Evolutionary conservation across 768 basidiomycete species (phyloP), one percentile per base, ranked within the genome.

Genomic region (Psilocybe cubensis): DNA sequence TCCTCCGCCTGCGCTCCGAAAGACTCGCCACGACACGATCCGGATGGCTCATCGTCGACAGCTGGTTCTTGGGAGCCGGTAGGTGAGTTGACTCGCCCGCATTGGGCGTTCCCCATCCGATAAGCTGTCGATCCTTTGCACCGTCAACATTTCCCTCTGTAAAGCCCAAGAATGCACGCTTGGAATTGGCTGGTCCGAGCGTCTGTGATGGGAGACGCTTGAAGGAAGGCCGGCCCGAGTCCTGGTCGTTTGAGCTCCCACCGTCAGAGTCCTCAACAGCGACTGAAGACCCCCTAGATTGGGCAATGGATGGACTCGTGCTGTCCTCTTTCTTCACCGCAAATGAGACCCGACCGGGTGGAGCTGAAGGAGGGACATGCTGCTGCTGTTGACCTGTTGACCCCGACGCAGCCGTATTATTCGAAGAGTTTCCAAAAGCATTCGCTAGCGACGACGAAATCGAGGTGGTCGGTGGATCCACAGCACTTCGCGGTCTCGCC

Each of bases 221-320:
- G 66, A 89, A 91, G 25, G 84, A 79, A 10, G 90, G 90, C 1
- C 90, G 68, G n/a, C 23, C 33, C 17, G 56, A 59, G 24, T 59
- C 59, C 48, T 52, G 51, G 12, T 52, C 49, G 3, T 44, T 50
- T 33, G 54, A 42, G 41, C 48, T 57, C 11, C 43, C 47, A 12
- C 41, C 50, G 20, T 54, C 53, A 1, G 71, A 71, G 14, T 73
- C 76, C 18, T 73, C 61, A 68, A 71, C 3, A 70, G 72, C 27
- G 63, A 70, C 10, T 7, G 74, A 74, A 2, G 68, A 64, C 40
- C 27, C n/a, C 17, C 24, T 31, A 23, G 53, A 46, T 28, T 44
- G 12, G 7, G 35, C n/a, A 55, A 57, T n/a, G 52, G 56, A 58
- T 7, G 63, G 59, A 45, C 60, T 58, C 18, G 54, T 46, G 33